These are phyloP conservation scores for Alnus rubra DNA, from an alignment of 306 rosid species.

Conservation along the genomic window DNA sequence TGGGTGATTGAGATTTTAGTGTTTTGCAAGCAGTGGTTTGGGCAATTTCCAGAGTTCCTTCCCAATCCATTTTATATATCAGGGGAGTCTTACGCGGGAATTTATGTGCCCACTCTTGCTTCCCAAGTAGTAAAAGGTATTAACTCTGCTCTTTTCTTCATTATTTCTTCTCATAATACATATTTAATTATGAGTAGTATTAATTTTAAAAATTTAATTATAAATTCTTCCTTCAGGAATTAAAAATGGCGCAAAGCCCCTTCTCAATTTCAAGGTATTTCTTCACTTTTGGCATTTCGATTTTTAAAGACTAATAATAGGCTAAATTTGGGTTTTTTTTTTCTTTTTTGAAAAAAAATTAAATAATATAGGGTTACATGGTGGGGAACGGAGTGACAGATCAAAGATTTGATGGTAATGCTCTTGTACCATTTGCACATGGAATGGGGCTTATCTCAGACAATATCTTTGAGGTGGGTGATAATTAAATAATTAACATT, in stretches of 20 bases:
- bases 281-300: neutral
- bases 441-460: conserved; percentile 87
- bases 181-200: neutral
- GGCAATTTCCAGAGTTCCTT: conserved; percentile 64
- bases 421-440: conserved; percentile 76
- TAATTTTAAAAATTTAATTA: neutral
- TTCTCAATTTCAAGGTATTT: conserved; percentile 65
- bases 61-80: conserved; percentile 65
- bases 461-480: conserved; percentile 47
- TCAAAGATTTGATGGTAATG: conserved; percentile 53
- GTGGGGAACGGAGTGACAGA: conserved; percentile 85
- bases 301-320: neutral
- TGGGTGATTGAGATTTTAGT: neutral
- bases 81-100: conserved; percentile 85
- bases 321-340: neutral
- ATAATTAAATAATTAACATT: neutral
- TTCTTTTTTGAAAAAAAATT: neutral
- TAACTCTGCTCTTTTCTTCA: neutral
- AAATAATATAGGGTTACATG: conserved; percentile 59
- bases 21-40: conserved; percentile 58
- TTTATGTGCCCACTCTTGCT: conserved; percentile 81
- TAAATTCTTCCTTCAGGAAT: conserved; percentile 36
- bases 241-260: conserved; percentile 41
- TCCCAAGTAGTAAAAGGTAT: conserved; percentile 56
- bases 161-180: neutral